Base-by-base conservation (phyloP, 345 rosid genomes). In the Acer saccharum region DNA sequence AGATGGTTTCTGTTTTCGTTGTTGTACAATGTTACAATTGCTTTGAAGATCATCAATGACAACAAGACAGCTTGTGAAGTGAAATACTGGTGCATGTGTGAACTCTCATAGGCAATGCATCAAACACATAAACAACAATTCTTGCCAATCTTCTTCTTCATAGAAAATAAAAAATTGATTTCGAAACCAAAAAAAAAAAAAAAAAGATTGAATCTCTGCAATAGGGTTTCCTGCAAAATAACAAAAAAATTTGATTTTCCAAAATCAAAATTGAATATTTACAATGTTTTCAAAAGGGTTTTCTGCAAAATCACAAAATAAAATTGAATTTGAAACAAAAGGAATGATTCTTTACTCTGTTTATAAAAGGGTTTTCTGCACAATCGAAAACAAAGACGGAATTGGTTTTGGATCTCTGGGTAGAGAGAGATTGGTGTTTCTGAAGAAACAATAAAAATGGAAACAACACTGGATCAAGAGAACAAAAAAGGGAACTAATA, bases 41-140 rank as follows among this genome's bases (percentile, higher is more conserved):
- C 63, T 58, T 21, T 21, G n/a, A n/a, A n/a, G n/a, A n/a, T n/a
- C n/a, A n/a, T n/a, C n/a, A n/a, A n/a, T n/a, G n/a, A n/a, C n/a
- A n/a, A n/a, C 63, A 18, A 21, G 25, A 58, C 2, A 95, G 83
- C 9, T 21, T n/a, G n/a, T n/a, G n/a, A n/a, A n/a, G n/a, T n/a
- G n/a, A n/a, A n/a, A n/a, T n/a, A n/a, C n/a, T n/a, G n/a, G n/a
- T n/a, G n/a, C n/a, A n/a, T n/a, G n/a, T n/a, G 4, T 32, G 35
- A 32, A 32, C 63, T n/a, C 63, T n/a, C 63, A 58, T 8, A 58
- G 10, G 3, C 27, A 58, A 58, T n/a, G 20, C 27, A 58, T 58
- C 63, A 58, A 58, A 58, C 63, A 58, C 63, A 20, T 8, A 9
- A 57, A 17, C 62, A 6, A 5, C 62, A 57, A 1, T n/a, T 4